These are phyloP conservation scores for Ganoderma lingzhi DNA, from an alignment of 1,284 basidiomycete genomes.

Conservation along the genomic window DNA sequence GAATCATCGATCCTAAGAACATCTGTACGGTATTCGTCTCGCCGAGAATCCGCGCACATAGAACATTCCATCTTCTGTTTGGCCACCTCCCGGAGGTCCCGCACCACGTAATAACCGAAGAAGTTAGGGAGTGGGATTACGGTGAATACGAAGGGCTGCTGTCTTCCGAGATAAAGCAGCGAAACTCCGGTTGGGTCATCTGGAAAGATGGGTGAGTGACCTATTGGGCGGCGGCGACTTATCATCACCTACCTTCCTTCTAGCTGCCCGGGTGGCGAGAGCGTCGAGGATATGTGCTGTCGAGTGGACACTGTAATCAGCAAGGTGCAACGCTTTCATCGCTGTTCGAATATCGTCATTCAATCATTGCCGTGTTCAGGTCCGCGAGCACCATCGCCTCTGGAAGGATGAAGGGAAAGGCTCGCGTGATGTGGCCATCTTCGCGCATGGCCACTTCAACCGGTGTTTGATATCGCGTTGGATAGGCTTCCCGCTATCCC, in stretches of 20 bases:
- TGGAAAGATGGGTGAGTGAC: constrained; percentile 81
- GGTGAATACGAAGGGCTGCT: constrained; percentile 89
- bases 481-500: constrained; percentile 71
- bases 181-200: constrained; percentile 77
- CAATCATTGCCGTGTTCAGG: constrained; percentile 46
- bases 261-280: constrained; percentile 90
- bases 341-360: neutral
- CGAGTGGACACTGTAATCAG: constrained; percentile 83
- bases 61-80: constrained; percentile 87
- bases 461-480: constrained; percentile 86
- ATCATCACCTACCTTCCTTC: neutral
- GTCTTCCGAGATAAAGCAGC: constrained; percentile 76
- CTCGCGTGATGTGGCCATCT: constrained; percentile 76
- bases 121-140: constrained; percentile 88
- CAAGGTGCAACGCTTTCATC: constrained; percentile 51
- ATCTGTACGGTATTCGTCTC: constrained; percentile 85
- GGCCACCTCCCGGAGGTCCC: constrained; percentile 60
- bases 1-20: constrained; percentile 81
- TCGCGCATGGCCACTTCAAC: constrained; percentile 88
- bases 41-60: constrained; percentile 84
- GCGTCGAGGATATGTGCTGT: constrained; percentile 77
- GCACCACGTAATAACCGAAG: constrained; percentile 66
- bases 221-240: neutral
- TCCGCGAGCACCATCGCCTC: constrained; percentile 78
- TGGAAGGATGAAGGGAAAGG: constrained; percentile 73